A percentile compares a stretch with the other conserved stretches of the same genome.
phyloP scores from a whole-genome alignment of 2,329 filamentous ascomycete species.

The Lachnellula hyalina region DNA sequence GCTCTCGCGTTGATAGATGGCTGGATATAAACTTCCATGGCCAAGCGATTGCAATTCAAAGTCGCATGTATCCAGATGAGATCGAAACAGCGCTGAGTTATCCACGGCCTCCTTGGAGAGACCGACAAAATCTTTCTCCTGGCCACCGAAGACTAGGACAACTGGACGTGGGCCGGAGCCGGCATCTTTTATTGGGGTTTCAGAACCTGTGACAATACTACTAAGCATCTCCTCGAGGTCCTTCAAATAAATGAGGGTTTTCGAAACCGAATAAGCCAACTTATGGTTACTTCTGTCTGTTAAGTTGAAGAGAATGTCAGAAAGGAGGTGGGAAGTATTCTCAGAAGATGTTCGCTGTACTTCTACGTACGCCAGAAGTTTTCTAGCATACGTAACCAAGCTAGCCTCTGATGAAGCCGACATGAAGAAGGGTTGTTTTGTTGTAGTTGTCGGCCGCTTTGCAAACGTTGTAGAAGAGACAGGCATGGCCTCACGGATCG shows the following conservation, averaged over 20 bases:
- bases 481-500: slow-evolving; percentile 7
- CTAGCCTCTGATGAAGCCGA: neutral
- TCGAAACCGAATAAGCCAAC: neutral
- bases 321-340: neutral
- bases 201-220: neutral
- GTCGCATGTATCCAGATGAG: slow-evolving; percentile 14
- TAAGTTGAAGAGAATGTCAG: neutral
- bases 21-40: slow-evolving; percentile 10
- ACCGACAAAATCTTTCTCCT: neutral
- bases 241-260: neutral
- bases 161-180: neutral
- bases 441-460: neutral
- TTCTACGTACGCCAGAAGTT: neutral
- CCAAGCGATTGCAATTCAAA: slow-evolving; percentile 1
- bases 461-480: neutral
- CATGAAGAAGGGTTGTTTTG: neutral
- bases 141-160: neutral
- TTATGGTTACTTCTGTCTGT: neutral
- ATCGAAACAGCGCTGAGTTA: slow-evolving; percentile 4
- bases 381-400: neutral
- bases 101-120: neutral
- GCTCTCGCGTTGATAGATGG: slow-evolving; percentile 9
- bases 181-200: neutral
- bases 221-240: neutral
- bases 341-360: neutral